Base-by-base conservation (phyloP, 2,329 filamentous ascomycete genomes). In the Ophioceras dolichostomum region DNA sequence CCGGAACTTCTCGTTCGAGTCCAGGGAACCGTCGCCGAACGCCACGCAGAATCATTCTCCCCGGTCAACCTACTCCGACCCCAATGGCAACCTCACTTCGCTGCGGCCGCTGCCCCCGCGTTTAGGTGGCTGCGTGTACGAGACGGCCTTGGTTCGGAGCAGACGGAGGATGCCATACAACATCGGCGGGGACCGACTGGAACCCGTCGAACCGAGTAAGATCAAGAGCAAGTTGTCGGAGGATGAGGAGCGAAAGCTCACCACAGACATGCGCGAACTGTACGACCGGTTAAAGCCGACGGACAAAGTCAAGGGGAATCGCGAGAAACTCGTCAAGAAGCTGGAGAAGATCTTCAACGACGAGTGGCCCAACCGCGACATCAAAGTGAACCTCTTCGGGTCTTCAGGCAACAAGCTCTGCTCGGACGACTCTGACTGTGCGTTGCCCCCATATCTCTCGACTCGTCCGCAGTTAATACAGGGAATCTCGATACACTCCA, bases 391-490 rank as follows among this genome's bases (percentile, higher is more conserved):
- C 56, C 76, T 96, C 13, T 98, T 98, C 69, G 91, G 91, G n/a
- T 96, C 91, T 5, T 96, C 91, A 4, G 91, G 91, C 34, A 98
- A 98, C 58, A 65, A 91, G 56, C 66, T 98, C 39, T 95, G 87
- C 59, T 94, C 89, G 24, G 88, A 86, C 58, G 87, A 95, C 54
- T 98, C 91, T 37, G 91, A 98, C 64, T 85, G 87, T 94, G 66
- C 50, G 78, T 65, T 13, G 12, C 24, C 20, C 31, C 12, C n/a
- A n/a, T 24, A n/a, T n/a, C n/a, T n/a, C n/a, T n/a, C n/a, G n/a
- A 10, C 24, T 12, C 12, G 4, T 31, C 21, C 2, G n/a, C n/a
- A n/a, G n/a, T n/a, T n/a, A n/a, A n/a, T n/a, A n/a, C n/a, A n/a
- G n/a, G n/a, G n/a, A n/a, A n/a, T n/a, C n/a, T n/a, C n/a, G n/a